Evolutionary conservation across 2,329 filamentous ascomycete genomes (phyloP).

Genomic region (Pseudogymnoascus sp.): DNA sequence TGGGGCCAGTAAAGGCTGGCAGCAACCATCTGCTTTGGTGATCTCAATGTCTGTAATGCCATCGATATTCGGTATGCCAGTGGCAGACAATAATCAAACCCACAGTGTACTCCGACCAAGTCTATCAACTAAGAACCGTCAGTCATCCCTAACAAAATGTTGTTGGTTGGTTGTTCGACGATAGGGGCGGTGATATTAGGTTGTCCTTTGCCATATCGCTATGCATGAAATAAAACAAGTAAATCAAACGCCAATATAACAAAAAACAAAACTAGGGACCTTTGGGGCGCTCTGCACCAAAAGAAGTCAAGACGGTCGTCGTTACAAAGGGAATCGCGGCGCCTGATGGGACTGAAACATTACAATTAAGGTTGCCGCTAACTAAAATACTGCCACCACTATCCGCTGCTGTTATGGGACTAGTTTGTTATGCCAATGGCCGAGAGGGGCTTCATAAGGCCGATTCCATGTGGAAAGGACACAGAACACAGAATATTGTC

Average conservation of each 20-base stretch:
- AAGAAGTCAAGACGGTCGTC: background rate
- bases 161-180: background rate
- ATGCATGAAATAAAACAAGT: background rate
- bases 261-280: background rate
- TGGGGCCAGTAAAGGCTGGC: background rate
- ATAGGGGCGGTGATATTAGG: background rate
- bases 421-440: background rate
- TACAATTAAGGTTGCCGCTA: constrained; percentile 8
- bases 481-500: constrained; percentile 1
- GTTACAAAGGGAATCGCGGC: constrained; percentile 1
- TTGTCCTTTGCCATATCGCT: background rate
- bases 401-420: constrained; percentile 5
- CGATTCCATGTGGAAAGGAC: constrained; percentile 6
- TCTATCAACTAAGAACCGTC: background rate
- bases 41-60: background rate
- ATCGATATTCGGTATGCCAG: background rate
- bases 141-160: background rate
- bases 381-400: background rate
- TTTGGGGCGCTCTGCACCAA: background rate
- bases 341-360: constrained; percentile 6
- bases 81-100: background rate
- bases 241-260: background rate
- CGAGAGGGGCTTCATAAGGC: background rate
- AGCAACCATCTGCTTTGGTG: background rate
- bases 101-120: background rate